A percentile compares a stretch with the other conserved stretches of the same genome.
These are phyloP conservation scores for Tulasnella sp. DNA, from an alignment of 768 basidiomycete genomes.

Conservation along the genomic window DNA sequence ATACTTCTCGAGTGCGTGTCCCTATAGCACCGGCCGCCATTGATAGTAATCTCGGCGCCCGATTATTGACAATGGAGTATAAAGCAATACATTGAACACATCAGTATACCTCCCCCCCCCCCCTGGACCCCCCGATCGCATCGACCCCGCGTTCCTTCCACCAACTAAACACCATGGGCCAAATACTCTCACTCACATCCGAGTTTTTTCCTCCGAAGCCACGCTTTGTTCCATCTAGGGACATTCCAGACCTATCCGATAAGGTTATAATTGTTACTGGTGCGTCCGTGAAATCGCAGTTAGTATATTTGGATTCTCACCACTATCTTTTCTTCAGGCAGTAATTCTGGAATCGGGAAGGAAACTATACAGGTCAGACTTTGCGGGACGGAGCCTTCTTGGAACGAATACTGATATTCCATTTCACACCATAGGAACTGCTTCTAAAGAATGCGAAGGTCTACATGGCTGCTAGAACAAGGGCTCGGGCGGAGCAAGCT, in stretches of 20 bases:
- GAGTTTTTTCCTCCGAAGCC: conserved; percentile 9
- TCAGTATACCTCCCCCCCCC: too few species aligned
- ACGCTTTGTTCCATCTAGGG: background rate
- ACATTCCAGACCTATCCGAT: conserved; percentile 16
- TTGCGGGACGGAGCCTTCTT: too few species aligned
- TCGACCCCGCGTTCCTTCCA: too few species aligned
- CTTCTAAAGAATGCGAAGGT: conserved; percentile 21
- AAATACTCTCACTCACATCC: background rate
- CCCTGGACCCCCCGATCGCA: too few species aligned
- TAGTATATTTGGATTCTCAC: too few species aligned
- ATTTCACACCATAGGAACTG: too few species aligned
- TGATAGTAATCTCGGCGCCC: too few species aligned
- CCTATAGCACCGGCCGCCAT: too few species aligned
- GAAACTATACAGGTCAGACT: conserved; percentile 7
- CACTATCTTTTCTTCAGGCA: background rate
- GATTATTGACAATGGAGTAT: too few species aligned
- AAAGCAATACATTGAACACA: too few species aligned
- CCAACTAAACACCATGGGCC: background rate
- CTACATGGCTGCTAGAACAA: conserved; percentile 20
- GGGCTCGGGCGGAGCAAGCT: conserved; percentile 4
- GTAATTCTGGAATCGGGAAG: conserved; percentile 14
- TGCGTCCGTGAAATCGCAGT: background rate
- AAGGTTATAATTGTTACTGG: conserved; percentile 18
- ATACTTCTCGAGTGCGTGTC: too few species aligned
- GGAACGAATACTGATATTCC: too few species aligned